Percentiles rank a stretch among this genome's conserved stretches.
phyloP scores from a whole-genome alignment of 106 monocot species.

The Acorus gramineus region DNA sequence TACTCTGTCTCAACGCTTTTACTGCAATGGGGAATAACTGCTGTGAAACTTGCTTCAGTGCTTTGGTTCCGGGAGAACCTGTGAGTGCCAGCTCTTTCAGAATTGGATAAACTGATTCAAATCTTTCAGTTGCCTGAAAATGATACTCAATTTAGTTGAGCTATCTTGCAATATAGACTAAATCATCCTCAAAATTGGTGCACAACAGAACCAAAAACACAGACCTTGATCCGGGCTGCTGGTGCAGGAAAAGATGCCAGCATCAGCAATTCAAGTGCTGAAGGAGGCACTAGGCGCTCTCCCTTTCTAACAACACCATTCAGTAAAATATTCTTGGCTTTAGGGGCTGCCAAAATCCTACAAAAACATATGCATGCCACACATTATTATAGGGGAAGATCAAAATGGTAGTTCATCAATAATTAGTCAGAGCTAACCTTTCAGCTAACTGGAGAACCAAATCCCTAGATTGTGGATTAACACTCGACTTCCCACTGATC shows the following conservation, averaged over 20 bases:
- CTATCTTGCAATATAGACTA: too few species aligned
- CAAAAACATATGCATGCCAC: neutral
- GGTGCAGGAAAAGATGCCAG: slow-evolving; percentile 59
- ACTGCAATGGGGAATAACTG: slow-evolving; percentile 52
- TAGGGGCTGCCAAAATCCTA: slow-evolving; percentile 62
- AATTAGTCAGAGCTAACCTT: too few species aligned
- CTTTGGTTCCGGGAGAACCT: slow-evolving; percentile 73
- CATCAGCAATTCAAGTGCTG: slow-evolving; percentile 74
- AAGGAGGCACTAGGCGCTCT: slow-evolving; percentile 78
- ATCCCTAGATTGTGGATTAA: too few species aligned
- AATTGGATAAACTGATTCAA: slow-evolving; percentile 71
- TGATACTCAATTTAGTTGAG: neutral
- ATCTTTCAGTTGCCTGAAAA: slow-evolving; percentile 89
- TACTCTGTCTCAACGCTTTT: slow-evolving; percentile 78
- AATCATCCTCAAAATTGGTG: too few species aligned
- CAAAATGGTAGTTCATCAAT: too few species aligned
- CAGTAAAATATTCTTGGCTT: slow-evolving; percentile 67
- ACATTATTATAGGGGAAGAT: too few species aligned
- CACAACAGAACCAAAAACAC: slow-evolving; percentile 1
- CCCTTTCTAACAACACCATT: slow-evolving; percentile 93
- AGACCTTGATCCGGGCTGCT: slow-evolving; percentile 66
- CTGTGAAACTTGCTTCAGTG: slow-evolving; percentile 79
- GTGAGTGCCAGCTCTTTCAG: slow-evolving; percentile 82
- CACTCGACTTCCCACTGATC: too few species aligned
- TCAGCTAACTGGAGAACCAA: too few species aligned